Base-by-base conservation (phyloP, 306 rosid genomes). In the Arachis stenosperma region DNA sequence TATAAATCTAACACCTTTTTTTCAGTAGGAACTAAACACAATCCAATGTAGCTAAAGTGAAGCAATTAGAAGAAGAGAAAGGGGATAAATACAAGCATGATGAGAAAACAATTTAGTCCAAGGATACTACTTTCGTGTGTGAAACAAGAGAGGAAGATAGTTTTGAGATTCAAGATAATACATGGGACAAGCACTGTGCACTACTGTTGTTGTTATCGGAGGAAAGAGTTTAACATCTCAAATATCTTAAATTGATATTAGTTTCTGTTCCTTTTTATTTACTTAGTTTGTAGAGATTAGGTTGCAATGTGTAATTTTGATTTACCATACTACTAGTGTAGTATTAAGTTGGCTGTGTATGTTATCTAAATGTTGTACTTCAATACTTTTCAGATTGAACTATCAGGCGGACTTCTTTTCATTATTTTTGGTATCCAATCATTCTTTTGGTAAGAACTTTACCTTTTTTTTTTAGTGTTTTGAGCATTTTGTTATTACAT, bases 221-320 rank as follows among this genome's bases (percentile, higher is more conserved):
- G 97, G 98, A 70, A 89, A 88, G 88, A 89, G 92, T 85, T 85
- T 93, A 88, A 97, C 98, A 48, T 90, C 97, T 63, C 96, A 84
- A 73, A 93, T 93, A 73, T 93, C 98, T 65, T 96, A 93, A 87
- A 89, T 71, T 90, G 42, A 93, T 93, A 89, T 82, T 58, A 74
- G 7, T 56, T 41, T 57, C 3, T 30, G 5, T 14, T 57, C 57
- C 65, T 37, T 53, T 66, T 61, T 68, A 62, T 47, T 54, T 61
- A 37, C 44, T 4, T 53, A 33, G n/a, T 43, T 27, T 55, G 22
- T 57, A 33, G 13, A 56, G 42, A 7, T 70, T 70, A 29, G 27
- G 62, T 6, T 67, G 41, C 39, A 48, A 36, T 66, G 61, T 69
- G 61, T 27, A 33, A 9, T 50, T 57, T 43, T 14, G 44, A 13